Base-by-base conservation (phyloP, 202 grass and related monocot genomes). In the Schoenoplectus tabernaemontani region DNA sequence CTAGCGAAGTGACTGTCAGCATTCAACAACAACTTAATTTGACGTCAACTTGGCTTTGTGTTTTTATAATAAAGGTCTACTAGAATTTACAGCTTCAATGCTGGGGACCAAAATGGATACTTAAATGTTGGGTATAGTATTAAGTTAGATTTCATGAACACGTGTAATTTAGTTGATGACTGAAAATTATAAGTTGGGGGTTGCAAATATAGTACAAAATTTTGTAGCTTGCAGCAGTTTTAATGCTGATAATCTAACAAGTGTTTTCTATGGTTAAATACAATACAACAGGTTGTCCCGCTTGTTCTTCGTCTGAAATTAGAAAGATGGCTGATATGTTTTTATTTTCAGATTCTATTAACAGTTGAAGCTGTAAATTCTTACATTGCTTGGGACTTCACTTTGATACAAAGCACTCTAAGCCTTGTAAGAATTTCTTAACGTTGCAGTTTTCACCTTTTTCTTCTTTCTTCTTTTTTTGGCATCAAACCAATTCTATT, bases 351-450 rank as follows among this genome's bases (percentile, higher is more conserved):
- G 96, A 85, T 99, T 63, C 81, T 92, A 64, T 92, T 99, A 76
- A 88, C 81, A 59, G 90, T 96, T 84, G 96, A 96, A 75, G 81
- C 88, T 77, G 65, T 99, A 84, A 99, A 96, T 85, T 99, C 96
- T 62, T 99, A 96, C 73, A 99, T 99, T 82, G 96, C 96, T 72
- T 99, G 96, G 96, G 96, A 99, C 69, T 99, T 99, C 85, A 90
- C 76, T 59, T 86, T 99, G 82, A 83, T 87, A 83, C 96, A 99
- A 87, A 91, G 96, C 54, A 86, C 96, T 20, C 79, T 99, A 70
- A 96, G 53, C 76, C 83, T 92, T 76, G 66, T 91, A 79, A 38
- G 84, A 77, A 70, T 86, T 79, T 54, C 44, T 28, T 54, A 34
- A 75, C 8, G 16, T 28, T 72, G 68, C 39, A 69, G 9, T 69